Conservation (phyloP, 2,329 filamentous ascomycete genomes). For the Clonostachys chloroleuca region DNA sequence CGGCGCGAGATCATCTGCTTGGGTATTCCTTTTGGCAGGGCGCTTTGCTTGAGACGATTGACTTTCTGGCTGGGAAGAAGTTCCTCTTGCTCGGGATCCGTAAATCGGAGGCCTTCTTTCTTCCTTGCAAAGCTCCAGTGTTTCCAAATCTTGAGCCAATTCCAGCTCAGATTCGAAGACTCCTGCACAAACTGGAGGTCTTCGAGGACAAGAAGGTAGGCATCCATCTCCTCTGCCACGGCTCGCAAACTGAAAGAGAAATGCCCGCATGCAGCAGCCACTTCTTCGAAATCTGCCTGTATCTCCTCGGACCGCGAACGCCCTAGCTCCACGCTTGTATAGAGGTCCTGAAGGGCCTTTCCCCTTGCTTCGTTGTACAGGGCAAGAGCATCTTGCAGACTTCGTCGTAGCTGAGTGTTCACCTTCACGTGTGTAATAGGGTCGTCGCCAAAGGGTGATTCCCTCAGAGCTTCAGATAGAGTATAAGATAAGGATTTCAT, state of each 20-base stretch:
- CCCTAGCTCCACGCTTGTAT: slow-evolving; percentile 71
- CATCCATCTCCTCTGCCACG: slow-evolving; percentile 84
- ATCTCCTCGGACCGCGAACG: slow-evolving; percentile 66
- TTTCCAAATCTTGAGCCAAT: slow-evolving; percentile 81
- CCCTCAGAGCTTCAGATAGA: slow-evolving; percentile 80
- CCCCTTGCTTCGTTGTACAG: slow-evolving; percentile 75
- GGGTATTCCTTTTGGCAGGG: slow-evolving; percentile 51
- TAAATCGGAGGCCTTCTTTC: slow-evolving; percentile 7
- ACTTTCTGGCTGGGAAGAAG: slow-evolving; percentile 30
- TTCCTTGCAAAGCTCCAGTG: slow-evolving; percentile 8
- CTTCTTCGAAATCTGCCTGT: slow-evolving; percentile 93
- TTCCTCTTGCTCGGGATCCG: slow-evolving; percentile 36
- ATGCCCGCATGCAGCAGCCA: slow-evolving; percentile 94
- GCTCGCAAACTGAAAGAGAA: slow-evolving; percentile 90
- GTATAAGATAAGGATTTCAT: slow-evolving; percentile 97
- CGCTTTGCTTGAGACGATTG: slow-evolving; percentile 45
- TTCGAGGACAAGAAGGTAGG: slow-evolving; percentile 78
- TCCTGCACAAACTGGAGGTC: slow-evolving; percentile 73
- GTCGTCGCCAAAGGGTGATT: slow-evolving; percentile 73
- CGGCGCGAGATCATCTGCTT: slow-evolving; percentile 45
- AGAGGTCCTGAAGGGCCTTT: slow-evolving; percentile 73
- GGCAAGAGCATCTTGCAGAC: slow-evolving; percentile 73
- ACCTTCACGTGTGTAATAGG: slow-evolving; percentile 66
- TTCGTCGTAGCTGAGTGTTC: slow-evolving; percentile 76
- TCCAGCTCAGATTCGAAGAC: slow-evolving; percentile 63